Percentiles rank a stretch among this genome's conserved stretches.
Conservation (phyloP, 1,139 yeast genomes). For the Candida tropicalis region DNA sequence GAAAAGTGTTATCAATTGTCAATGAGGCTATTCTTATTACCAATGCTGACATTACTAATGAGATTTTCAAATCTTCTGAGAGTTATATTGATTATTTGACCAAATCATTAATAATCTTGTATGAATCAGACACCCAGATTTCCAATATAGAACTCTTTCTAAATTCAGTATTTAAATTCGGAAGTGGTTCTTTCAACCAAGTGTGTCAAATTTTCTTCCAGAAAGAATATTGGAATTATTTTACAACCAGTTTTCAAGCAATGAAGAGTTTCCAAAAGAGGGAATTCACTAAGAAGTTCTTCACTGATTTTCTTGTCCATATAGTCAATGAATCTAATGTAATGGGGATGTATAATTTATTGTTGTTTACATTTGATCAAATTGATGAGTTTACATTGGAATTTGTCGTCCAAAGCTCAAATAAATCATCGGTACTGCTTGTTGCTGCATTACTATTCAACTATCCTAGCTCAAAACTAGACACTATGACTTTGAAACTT, state of each 20-base stretch:
- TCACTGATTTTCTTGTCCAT: slow-evolving; percentile 7
- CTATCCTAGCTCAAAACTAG: slow-evolving; percentile 8
- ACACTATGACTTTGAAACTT: slow-evolving; percentile 15
- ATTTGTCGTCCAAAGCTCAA: slow-evolving; percentile 10
- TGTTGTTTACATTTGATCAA: slow-evolving; percentile 17
- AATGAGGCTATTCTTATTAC: slow-evolving; percentile 24
- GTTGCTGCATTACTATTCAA: slow-evolving; percentile 14
- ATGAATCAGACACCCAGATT: background rate
- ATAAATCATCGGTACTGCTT: slow-evolving; percentile 11
- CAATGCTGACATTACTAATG: slow-evolving; percentile 15
- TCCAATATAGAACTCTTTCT: slow-evolving; percentile 24
- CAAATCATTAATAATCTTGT: slow-evolving; percentile 17
- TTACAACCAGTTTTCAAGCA: slow-evolving; percentile 18
- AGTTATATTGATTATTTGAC: slow-evolving; percentile 26
- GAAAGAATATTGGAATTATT: slow-evolving; percentile 22
- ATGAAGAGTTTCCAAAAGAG: slow-evolving; percentile 33
- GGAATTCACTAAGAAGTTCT: slow-evolving; percentile 18
- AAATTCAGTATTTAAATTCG: slow-evolving; percentile 28
- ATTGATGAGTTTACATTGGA: slow-evolving; percentile 20
- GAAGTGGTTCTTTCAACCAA: slow-evolving; percentile 18
- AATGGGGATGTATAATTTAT: slow-evolving; percentile 12
- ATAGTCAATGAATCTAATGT: slow-evolving; percentile 9
- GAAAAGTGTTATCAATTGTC: slow-evolving; percentile 28
- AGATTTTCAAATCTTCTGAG: slow-evolving; percentile 22
- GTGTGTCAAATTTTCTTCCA: slow-evolving; percentile 30